Evolutionary conservation across 1,139 yeast species (phyloP).

Genomic region (Eremothecium cymbalariae): DNA sequence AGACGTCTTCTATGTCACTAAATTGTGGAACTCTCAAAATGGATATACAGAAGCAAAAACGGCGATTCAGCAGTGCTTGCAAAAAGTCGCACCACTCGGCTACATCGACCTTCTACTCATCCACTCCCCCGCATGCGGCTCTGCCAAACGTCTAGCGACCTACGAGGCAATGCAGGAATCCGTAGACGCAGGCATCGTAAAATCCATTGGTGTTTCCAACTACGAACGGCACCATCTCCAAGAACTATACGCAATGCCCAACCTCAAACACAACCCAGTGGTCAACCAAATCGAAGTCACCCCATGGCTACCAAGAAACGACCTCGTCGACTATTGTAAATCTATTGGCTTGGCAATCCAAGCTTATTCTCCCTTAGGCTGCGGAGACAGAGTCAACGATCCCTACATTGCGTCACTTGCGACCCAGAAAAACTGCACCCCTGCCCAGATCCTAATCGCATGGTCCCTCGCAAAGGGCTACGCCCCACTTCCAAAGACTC

Average conservation of each 20-base stretch:
- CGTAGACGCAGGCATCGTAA: slow-evolving; percentile 47
- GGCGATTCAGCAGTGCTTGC: slow-evolving; percentile 45
- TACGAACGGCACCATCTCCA: slow-evolving; percentile 55
- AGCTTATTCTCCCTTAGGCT: slow-evolving; percentile 68
- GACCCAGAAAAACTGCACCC: slow-evolving; percentile 30
- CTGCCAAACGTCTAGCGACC: slow-evolving; percentile 43
- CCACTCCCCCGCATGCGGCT: slow-evolving; percentile 56
- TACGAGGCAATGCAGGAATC: slow-evolving; percentile 60
- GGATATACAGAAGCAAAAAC: slow-evolving; percentile 51
- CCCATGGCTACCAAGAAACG: slow-evolving; percentile 68
- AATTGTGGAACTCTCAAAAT: slow-evolving; percentile 50
- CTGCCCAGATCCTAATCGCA: slow-evolving; percentile 40
- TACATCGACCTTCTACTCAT: slow-evolving; percentile 45
- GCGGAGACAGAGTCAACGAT: slow-evolving; percentile 46
- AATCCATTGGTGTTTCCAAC: slow-evolving; percentile 61
- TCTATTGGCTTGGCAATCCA: slow-evolving; percentile 46
- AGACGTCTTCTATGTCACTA: slow-evolving; percentile 67
- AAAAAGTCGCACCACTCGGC: slow-evolving; percentile 40
- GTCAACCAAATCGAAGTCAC: slow-evolving; percentile 64
- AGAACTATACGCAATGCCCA: slow-evolving; percentile 48
- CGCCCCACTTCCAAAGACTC: slow-evolving; percentile 66
- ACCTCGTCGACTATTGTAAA: slow-evolving; percentile 49
- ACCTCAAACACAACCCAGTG: slow-evolving; percentile 48
- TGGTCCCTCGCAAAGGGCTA: slow-evolving; percentile 56
- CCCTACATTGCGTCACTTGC: slow-evolving; percentile 39